phyloP scores from a whole-genome alignment of 495 filamentous ascomycete species.

The Penicillium odoratum region DNA sequence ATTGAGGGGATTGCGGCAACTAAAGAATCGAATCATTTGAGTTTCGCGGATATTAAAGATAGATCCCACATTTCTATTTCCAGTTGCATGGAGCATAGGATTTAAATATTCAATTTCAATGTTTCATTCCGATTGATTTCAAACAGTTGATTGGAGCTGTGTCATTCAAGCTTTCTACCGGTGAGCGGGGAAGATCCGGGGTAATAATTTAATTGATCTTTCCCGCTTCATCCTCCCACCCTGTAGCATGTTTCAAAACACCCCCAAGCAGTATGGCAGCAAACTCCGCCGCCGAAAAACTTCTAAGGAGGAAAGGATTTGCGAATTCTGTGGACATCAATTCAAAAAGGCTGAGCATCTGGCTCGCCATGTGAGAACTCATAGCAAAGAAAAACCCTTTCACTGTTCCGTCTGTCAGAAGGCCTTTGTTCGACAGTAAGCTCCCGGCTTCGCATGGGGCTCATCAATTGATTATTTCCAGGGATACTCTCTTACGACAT shows the following conservation, averaged over 20 bases:
- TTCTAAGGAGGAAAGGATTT: slow-evolving; percentile 24
- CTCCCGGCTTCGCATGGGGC: too few species aligned
- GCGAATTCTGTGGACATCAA: slow-evolving; percentile 24
- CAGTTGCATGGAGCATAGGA: too few species aligned
- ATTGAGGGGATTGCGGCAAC: slow-evolving; percentile 36
- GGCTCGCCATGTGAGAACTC: slow-evolving; percentile 32
- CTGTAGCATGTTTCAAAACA: background rate
- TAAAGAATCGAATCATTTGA: slow-evolving; percentile 30
- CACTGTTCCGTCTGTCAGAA: slow-evolving; percentile 28
- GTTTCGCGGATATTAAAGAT: background rate
- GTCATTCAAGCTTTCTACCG: too few species aligned
- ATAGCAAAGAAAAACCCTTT: slow-evolving; percentile 39
- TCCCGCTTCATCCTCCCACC: too few species aligned
- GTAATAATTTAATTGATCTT: too few species aligned
- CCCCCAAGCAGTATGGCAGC: background rate
- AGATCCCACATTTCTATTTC: slow-evolving; percentile 6
- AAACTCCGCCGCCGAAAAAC: slow-evolving; percentile 18
- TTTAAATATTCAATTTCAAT: too few species aligned
- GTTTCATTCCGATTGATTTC: too few species aligned
- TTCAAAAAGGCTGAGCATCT: slow-evolving; percentile 36
- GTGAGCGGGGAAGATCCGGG: too few species aligned
- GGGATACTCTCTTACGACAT: slow-evolving; percentile 27
- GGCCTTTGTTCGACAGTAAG: slow-evolving; percentile 29
- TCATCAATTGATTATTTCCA: slow-evolving; percentile 4
- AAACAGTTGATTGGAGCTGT: too few species aligned